These are phyloP conservation scores for Zangia roseola DNA, from an alignment of 768 basidiomycete species.

Conservation along the genomic window DNA sequence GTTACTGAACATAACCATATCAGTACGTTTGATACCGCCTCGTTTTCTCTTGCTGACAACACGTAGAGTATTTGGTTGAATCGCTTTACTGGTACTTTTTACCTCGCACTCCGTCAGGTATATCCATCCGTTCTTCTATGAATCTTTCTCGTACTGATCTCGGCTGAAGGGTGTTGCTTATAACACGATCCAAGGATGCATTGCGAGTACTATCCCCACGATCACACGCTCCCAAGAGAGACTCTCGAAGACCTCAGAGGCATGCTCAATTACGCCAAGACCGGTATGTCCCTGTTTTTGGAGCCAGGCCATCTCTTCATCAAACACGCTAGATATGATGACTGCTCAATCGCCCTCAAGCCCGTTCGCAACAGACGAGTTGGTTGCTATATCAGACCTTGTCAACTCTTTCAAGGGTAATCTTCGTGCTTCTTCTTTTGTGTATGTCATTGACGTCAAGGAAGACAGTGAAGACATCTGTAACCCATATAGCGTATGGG, in stretches of 20 bases:
- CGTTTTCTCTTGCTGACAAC: not conserved
- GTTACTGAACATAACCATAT: too few relatives aligned
- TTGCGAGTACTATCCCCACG: conserved; percentile 15
- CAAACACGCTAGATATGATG: conserved; percentile 6
- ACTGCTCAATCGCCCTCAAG: conserved; percentile 18
- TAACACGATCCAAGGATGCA: conserved; percentile 13
- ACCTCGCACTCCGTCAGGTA: not conserved
- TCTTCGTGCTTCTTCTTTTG: not conserved
- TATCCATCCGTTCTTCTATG: not conserved
- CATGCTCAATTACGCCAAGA: conserved; percentile 16
- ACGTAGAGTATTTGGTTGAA: not conserved
- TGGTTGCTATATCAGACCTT: conserved; percentile 12
- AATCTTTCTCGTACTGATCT: not conserved
- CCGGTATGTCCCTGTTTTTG: not conserved
- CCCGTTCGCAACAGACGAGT: conserved; percentile 13
- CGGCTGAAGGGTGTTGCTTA: not conserved
- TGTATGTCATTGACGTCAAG: not conserved
- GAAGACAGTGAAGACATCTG: conserved; percentile 1
- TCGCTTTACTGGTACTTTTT: conserved; percentile 13
- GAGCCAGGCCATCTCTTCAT: not conserved
- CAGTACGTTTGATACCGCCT: too few relatives aligned
- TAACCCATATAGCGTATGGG: conserved; percentile 7
- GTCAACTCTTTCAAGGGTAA: conserved; percentile 14
- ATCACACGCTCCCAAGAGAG: not conserved
- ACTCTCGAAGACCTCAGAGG: conserved; percentile 11